Evolutionary conservation across 768 basidiomycete genomes (phyloP).

Genomic region (Lyophyllum shimeji): DNA sequence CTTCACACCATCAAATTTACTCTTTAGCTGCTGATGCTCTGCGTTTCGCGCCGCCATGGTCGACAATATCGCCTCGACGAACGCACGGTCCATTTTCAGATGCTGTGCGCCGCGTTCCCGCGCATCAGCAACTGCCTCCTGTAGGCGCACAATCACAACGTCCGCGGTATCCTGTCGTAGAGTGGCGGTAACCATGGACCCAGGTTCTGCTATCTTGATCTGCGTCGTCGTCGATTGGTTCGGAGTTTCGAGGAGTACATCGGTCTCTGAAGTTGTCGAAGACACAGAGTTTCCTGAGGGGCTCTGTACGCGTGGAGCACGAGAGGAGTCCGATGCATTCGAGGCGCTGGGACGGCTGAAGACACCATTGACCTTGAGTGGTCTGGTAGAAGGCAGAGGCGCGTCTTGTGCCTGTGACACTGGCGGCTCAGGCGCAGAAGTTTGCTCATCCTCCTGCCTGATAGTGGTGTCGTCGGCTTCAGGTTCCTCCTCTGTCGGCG

Average conservation of each 20-base stretch:
- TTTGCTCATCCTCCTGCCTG: neutral
- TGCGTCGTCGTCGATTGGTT: constrained; percentile 21
- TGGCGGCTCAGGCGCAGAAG: neutral
- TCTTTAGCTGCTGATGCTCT: constrained; percentile 64
- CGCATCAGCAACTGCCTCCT: constrained; percentile 62
- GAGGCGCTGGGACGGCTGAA: constrained; percentile 9
- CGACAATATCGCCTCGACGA: constrained; percentile 68
- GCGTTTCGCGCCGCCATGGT: constrained; percentile 65
- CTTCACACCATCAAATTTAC: constrained; percentile 83
- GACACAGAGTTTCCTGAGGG: constrained; percentile 1
- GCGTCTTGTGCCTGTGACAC: neutral
- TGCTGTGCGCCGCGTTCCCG: constrained; percentile 58
- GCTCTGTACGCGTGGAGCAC: neutral
- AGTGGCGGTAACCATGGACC: constrained; percentile 23
- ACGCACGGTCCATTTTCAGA: constrained; percentile 68
- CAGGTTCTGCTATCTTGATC: constrained; percentile 48
- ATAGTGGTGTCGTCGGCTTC: constrained; percentile 17
- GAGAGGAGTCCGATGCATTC: constrained; percentile 7
- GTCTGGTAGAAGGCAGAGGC: constrained; percentile 2
- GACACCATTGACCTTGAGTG: constrained; percentile 8
- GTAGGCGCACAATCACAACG: constrained; percentile 48
- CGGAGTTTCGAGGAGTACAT: neutral
- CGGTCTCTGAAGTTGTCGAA: neutral
- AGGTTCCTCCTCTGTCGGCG: constrained; percentile 10
- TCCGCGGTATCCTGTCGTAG: constrained; percentile 40